phyloP scores from a whole-genome alignment of 2,329 filamentous ascomycete genomes.

The Teratosphaeria nubilosa region DNA sequence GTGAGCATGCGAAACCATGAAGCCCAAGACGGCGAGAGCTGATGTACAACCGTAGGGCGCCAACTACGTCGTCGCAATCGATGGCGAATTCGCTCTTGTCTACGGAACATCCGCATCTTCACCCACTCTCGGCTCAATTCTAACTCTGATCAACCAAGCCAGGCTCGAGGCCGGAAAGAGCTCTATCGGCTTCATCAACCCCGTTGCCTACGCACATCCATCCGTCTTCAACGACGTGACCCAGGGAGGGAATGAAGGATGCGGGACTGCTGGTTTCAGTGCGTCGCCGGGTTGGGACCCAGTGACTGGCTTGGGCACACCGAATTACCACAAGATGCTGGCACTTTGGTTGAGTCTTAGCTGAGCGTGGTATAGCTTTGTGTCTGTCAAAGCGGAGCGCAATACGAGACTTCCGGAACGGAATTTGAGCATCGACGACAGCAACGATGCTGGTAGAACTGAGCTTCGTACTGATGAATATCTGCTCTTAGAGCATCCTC shows the following conservation, averaged over 20 bases:
- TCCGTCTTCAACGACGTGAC: constrained; percentile 31
- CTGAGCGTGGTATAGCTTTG: background rate
- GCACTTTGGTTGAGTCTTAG: constrained; percentile 7
- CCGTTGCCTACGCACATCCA: constrained; percentile 35
- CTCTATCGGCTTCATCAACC: constrained; percentile 34
- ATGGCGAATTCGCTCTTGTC: constrained; percentile 33
- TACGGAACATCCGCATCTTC: constrained; percentile 44
- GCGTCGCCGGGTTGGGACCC: constrained; percentile 11
- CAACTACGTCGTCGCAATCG: constrained; percentile 30
- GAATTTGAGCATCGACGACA: too few species aligned
- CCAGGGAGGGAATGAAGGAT: constrained; percentile 23
- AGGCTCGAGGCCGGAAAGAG: constrained; percentile 27
- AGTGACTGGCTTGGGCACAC: constrained; percentile 17
- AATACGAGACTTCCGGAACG: too few species aligned
- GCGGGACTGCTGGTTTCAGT: background rate
- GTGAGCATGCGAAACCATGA: background rate
- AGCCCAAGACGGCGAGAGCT: background rate
- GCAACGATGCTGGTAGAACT: too few species aligned
- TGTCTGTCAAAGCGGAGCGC: background rate
- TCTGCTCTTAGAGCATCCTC: background rate
- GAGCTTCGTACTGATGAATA: too few species aligned
- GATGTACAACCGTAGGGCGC: constrained; percentile 17
- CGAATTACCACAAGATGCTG: constrained; percentile 14
- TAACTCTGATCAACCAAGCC: constrained; percentile 39
- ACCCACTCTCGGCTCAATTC: constrained; percentile 39